These are phyloP conservation scores for Astragalus membranaceus DNA, from an alignment of 306 rosid species.

Conservation along the genomic window DNA sequence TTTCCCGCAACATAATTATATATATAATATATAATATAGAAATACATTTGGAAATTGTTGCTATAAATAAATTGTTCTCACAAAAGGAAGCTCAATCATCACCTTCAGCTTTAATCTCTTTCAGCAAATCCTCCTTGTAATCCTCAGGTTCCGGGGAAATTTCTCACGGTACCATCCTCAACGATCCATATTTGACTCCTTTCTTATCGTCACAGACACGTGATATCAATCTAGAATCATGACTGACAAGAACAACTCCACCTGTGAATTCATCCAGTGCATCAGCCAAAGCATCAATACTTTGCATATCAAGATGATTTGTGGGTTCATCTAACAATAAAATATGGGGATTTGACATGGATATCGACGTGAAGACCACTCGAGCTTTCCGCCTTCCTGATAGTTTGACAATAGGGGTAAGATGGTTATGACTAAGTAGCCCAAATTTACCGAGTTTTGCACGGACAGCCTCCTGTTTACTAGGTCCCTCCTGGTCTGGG, in stretches of 20 bases:
- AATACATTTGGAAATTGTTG: neutral
- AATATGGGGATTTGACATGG: slow-evolving; percentile 82
- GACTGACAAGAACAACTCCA: slow-evolving; percentile 75
- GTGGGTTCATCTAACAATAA: slow-evolving; percentile 75
- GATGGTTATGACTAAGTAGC: slow-evolving; percentile 9
- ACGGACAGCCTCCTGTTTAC: slow-evolving; percentile 12
- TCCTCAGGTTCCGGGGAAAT: slow-evolving; percentile 11
- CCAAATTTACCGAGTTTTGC: slow-evolving; percentile 12
- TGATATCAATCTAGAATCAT: slow-evolving; percentile 69
- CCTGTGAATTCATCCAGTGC: slow-evolving; percentile 56
- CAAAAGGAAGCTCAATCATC: slow-evolving; percentile 2
- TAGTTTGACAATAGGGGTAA: slow-evolving; percentile 11
- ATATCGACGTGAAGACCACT: slow-evolving; percentile 77
- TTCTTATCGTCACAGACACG: slow-evolving; percentile 67
- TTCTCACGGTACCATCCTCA: slow-evolving; percentile 44
- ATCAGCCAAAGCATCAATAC: slow-evolving; percentile 51
- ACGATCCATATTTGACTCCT: slow-evolving; percentile 75
- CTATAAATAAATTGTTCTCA: neutral
- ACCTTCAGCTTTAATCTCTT: slow-evolving; percentile 14
- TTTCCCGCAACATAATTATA: slow-evolving; percentile 16
- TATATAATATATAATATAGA: neutral
- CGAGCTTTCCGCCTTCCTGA: slow-evolving; percentile 28
- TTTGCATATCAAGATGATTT: slow-evolving; percentile 79
- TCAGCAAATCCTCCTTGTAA: slow-evolving; percentile 7
- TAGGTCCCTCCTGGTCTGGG: slow-evolving; percentile 11